Evolutionary conservation across 2,329 filamentous ascomycete species (phyloP), one percentile per base, ranked within the genome.

Genomic region (Fusarium musae): DNA sequence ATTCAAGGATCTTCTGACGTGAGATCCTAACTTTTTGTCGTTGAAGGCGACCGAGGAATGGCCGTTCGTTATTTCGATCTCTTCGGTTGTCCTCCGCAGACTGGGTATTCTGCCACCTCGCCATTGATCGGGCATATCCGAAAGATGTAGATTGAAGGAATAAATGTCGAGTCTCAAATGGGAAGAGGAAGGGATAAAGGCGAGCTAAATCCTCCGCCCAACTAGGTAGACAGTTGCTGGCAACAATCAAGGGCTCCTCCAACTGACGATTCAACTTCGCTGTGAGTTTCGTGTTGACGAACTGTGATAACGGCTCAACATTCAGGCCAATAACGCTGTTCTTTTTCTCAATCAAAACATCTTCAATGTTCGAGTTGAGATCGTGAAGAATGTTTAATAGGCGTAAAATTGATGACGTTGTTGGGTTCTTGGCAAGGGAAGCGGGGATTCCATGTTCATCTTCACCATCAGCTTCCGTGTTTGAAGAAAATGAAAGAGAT

Each of bases 121-220:
- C 93, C 96, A 99, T 98, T 23, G 96, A 98, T 71, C 96, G 91
- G 46, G 96, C 96, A 84, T 99, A 99, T 28, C 96, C 96, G 80
- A 99, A 99, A 0, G 96, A 98, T 0, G 97, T 99, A 5, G 96
- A 99, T 83, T 98, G 96, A 39, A 99, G 85, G 87, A 99, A 99
- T 42, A 99, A 86, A 82, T 99, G 96, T 17, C 96, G 91, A 2
- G 96, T 98, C 85, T 99, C 96, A 78, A 99, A 99, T 5, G 96
- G 96, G 81, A 99, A 99, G 17, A 99, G 85, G 87, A 99, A 99
- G 2, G 96, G 96, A 80, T 98, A 99, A 3, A 97, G 87, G 39
- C 96, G 92, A 15, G 96, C 95, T 58, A 99, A 85, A 79, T 99
- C 96, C 82, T 98, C 96, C 69, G 94, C 97, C 96, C 96, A 99